Base-by-base conservation (phyloP, 2,329 filamentous ascomycete genomes). In the Trichoderma atrobrunneum region DNA sequence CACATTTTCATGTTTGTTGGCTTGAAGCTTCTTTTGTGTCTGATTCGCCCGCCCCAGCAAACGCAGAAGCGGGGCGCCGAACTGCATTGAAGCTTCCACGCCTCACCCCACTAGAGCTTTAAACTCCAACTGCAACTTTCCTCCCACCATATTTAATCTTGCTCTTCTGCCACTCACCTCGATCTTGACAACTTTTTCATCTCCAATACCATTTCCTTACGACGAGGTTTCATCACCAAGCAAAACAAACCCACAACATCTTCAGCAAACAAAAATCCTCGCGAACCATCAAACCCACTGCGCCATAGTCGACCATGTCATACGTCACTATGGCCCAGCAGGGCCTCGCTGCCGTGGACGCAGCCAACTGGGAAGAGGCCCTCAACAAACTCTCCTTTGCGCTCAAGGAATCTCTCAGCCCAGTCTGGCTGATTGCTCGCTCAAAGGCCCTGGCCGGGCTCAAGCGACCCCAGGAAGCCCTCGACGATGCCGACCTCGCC, bases 401-500 rank as follows among this genome's bases (percentile, higher is more conserved):
- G 7, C 84, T 97, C 39, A 83, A 89, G 73, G 85, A 85, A 14
- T 90, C 91, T 0, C 85, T 84, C 51, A 93, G 93, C 3, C 92
- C 93, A 1, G 83, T 88, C 63, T 98, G 96, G 88, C 91, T 95
- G 74, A 89, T 96, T 74, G 90, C 92, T 75, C 93, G 95, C 24
- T 92, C 94, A 5, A 94, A 91, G 56, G 93, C 93, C 51, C 91
- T 94, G 79, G 87, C 93, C 64, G 88, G 92, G 72, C 85, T 87
- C 3, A 85, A 85, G 75, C 84, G 89, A 65, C 86, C 89, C 71
- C 84, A 89, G 3, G 85, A 88, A 26, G 92, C 94, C 1, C 87
- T 96, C 59, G 84, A 83, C 51, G 92, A 95, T 80, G 90, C 91
- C 48, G 89, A 94, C 74, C 85, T 86, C 62, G 92, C 90, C 3